Conservation (phyloP, 164 flowering plant genomes). For the Berberis vulgaris region DNA sequence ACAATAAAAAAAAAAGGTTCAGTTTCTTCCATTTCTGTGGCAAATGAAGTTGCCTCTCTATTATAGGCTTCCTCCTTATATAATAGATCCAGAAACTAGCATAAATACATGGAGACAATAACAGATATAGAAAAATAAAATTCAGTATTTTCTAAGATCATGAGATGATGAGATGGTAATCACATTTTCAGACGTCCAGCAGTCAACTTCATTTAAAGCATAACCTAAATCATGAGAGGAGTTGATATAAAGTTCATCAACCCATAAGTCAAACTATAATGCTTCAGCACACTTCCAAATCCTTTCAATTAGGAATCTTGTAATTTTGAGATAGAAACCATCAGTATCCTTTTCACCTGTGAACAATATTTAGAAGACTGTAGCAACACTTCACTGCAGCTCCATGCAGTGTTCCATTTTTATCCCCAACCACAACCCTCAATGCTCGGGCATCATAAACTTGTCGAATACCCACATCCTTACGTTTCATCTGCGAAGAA, state of each 20-base stretch:
- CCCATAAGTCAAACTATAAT: conserved; percentile 1
- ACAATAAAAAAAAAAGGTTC: not conserved
- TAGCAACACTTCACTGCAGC: conserved; percentile 86
- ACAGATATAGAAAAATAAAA: not conserved
- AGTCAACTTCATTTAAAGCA: not conserved
- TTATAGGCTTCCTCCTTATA: not conserved
- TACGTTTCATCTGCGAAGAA: conserved; percentile 66
- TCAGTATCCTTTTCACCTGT: conserved; percentile 37
- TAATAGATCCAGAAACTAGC: too few species aligned
- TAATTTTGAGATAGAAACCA: too few species aligned
- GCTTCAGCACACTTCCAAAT: not conserved
- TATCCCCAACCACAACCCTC: conserved; percentile 92
- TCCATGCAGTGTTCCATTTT: conserved; percentile 82
- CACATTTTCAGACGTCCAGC: not conserved
- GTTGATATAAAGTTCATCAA: not conserved
- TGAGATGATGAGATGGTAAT: not conserved
- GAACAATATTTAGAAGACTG: conserved; percentile 72
- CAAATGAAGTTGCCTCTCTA: not conserved
- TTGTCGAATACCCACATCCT: conserved; percentile 58
- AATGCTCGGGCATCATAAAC: conserved; percentile 94
- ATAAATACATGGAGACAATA: too few species aligned
- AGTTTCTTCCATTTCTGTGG: not conserved
- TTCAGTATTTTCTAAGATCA: not conserved
- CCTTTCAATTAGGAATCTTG: too few species aligned
- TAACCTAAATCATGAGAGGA: too few species aligned